A percentile compares a stretch with the other conserved stretches of the same genome.
These are phyloP conservation scores for Pulveroboletus sp. DNA, from an alignment of 768 basidiomycete genomes.

Conservation along the genomic window DNA sequence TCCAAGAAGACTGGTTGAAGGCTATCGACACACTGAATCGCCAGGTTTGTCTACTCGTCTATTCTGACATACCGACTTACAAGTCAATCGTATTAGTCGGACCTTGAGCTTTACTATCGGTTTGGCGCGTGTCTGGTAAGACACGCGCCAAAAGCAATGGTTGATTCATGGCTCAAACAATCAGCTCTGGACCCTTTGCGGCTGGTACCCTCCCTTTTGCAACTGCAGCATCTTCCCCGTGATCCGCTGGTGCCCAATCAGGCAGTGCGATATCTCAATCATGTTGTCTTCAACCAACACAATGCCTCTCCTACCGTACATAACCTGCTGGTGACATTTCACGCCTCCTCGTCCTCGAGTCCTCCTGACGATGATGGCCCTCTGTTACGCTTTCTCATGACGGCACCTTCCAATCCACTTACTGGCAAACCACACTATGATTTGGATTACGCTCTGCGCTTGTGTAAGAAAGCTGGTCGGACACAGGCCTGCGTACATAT, in stretches of 20 bases:
- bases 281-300: slow-evolving; percentile 77
- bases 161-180: slow-evolving; percentile 91
- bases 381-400: slow-evolving; percentile 77
- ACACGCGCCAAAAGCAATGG: slow-evolving; percentile 82
- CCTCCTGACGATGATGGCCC: slow-evolving; percentile 66
- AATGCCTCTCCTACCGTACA: slow-evolving; percentile 86
- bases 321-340: slow-evolving; percentile 90
- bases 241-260: slow-evolving; percentile 80
- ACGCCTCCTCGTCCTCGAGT: slow-evolving; percentile 54
- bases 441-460: slow-evolving; percentile 90
- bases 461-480: slow-evolving; percentile 81
- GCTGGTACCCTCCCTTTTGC: slow-evolving; percentile 86
- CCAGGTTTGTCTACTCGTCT: slow-evolving; percentile 51
- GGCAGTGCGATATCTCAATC: slow-evolving; percentile 84
- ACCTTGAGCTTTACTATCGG: slow-evolving; percentile 88
- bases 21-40: slow-evolving; percentile 89
- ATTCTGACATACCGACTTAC: not conserved
- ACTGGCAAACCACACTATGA: slow-evolving; percentile 92
- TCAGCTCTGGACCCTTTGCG: slow-evolving; percentile 75
- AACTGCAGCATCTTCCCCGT: slow-evolving; percentile 68
- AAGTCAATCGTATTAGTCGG: slow-evolving; percentile 46
- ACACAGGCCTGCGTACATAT: slow-evolving; percentile 93
- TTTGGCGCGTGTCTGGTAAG: slow-evolving; percentile 88
- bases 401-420: slow-evolving; percentile 77
- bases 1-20: slow-evolving; percentile 89